Base-by-base conservation (phyloP, 2,329 filamentous ascomycete genomes). In the Leptographium radiaticola region DNA sequence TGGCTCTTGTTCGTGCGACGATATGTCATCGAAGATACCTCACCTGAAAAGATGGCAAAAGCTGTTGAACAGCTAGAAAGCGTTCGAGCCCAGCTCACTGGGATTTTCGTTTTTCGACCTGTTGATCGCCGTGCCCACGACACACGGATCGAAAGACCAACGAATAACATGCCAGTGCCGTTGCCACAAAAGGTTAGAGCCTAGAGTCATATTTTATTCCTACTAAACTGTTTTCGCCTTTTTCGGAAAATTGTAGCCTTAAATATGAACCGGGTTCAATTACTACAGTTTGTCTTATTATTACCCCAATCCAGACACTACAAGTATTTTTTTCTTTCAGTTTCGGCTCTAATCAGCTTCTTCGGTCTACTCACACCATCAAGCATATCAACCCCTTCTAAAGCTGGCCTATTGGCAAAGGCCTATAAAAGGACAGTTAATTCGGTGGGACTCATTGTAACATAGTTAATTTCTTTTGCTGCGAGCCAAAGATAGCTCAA, bases 1-100 rank as follows among this genome's bases (percentile, higher is more conserved):
- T 83, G 80, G 80, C 70, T 79, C 52, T 67, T 84, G 33, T 71
- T 71, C 34, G 74, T 80, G 55, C 77, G 72, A 56, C 65, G 71
- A 1, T 70, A 77, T 48, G 76, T 81, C 2, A 59, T 73, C 10
- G 77, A 81, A 55, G 77, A 80, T 49, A 77, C 71, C 57, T 74
- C 77, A 51, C 78, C 77, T 0, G 76, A 79, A 47, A 76, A 79
- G 61, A 70, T 82, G 30, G 69, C 74, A 49, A 74, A 79, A 58
- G 77, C 70, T 0, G 71, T 75, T 45, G 75, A 76, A n/a, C 69
- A 74, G 57, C 65, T 84, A 10, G 57, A 73, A 18, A 66, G 63
- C 2, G 64, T 76, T 1, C 68, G 71, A 33, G 66, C 64, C 13
- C 72, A 77, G 49, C 67, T 81, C 6, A 69, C 72, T 3, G 74